Evolutionary conservation across 441 rosid species (phyloP), one percentile per base, ranked within the genome.

Genomic region (Mallotus japonicus): DNA sequence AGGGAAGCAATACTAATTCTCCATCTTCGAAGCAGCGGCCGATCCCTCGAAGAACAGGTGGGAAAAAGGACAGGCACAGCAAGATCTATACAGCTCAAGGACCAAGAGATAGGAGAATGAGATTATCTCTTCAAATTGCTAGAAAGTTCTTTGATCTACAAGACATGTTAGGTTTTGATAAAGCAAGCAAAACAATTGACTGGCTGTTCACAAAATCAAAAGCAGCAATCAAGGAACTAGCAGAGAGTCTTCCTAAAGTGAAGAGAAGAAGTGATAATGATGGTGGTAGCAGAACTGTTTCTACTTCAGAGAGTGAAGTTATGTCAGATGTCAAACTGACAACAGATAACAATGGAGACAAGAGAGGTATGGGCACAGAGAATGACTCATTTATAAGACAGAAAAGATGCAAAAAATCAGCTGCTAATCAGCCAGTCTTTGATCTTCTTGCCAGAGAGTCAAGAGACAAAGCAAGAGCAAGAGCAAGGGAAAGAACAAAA

Each of bases 401-500:
- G 65, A 28, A 64, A 40, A 73, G 24, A 69, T 67, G 75, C 20
- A 53, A 20, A 16, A 75, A 68, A 40, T 44, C 32, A 12, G 15
- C n/a, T 10, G 17, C 46, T 5, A 42, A 85, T 15, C 82, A 74
- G 55, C 65, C 73, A 32, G 70, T 55, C n/a, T 73, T 76, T 51
- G 71, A 76, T 74, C 79, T 80, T 65, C 60, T 82, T 14, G 84
- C 86, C 3, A 89, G 83, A 75, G 96, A 90, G 55, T 75, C 74
- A 1, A 87, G 99, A 71, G 85, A 83, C 3, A 84, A 85, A 78
- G 97, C 97, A 60, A 85, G 99, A 69, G 96, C 81, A 56, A 86
- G 97, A 79, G 99, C 99, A 17, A 95, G 89, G 74, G 90, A 86
- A 72, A 86, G 99, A 74, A 89, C 99, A n/a, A 80, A 61, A 54